phyloP scores from a whole-genome alignment of 345 rosid species.

The Euphorbia lathyris region DNA sequence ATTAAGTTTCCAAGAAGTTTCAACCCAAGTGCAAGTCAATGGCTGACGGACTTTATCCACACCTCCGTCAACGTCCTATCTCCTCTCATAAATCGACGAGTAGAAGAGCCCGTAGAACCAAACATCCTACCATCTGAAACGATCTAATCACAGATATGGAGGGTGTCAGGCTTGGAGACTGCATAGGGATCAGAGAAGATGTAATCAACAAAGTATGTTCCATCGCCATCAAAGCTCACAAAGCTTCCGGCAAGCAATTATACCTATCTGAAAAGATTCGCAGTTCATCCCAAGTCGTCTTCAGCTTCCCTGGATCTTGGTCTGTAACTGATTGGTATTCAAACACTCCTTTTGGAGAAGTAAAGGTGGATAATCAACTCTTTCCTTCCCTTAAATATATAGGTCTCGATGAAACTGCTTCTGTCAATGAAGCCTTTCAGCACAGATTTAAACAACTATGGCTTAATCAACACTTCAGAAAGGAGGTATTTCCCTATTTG shows the following conservation, averaged over 20 bases:
- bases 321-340: slow-evolving; percentile 34
- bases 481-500: slow-evolving; percentile 31
- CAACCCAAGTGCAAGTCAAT: background rate
- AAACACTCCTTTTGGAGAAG: slow-evolving; percentile 50
- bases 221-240: slow-evolving; percentile 37
- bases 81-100: background rate
- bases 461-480: slow-evolving; percentile 21
- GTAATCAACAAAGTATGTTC: slow-evolving; percentile 40
- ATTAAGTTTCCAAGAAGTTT: background rate
- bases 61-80: background rate
- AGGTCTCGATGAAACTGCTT: slow-evolving; percentile 45
- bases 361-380: slow-evolving; percentile 31
- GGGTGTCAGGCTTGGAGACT: slow-evolving; percentile 18
- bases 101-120: background rate
- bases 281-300: slow-evolving; percentile 21
- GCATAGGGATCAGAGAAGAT: slow-evolving; percentile 31
- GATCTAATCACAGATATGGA: slow-evolving; percentile 18
- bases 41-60: background rate
- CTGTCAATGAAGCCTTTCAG: slow-evolving; percentile 62
- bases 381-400: slow-evolving; percentile 60
- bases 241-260: slow-evolving; percentile 17
- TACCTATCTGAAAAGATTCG: slow-evolving; percentile 26
- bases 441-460: slow-evolving; percentile 26
- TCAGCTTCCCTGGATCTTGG: slow-evolving; percentile 59
- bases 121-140: background rate